A percentile compares a stretch with the other conserved stretches of the same genome.
These are phyloP conservation scores for Fusarium sp. DNA, from an alignment of 2,329 filamentous ascomycete species.

Conservation along the genomic window DNA sequence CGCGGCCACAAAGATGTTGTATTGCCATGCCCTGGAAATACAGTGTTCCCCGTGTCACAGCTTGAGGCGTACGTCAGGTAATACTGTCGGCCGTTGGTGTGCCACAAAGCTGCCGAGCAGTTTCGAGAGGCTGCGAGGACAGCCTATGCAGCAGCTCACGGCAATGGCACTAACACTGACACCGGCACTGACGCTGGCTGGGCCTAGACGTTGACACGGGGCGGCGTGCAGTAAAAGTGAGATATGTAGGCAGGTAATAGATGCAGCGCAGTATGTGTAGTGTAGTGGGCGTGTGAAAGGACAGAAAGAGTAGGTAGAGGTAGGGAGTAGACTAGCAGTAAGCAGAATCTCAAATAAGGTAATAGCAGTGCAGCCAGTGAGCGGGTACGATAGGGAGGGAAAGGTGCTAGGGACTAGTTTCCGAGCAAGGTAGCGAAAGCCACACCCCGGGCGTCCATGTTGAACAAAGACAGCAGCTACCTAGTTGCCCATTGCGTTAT, in stretches of 20 bases:
- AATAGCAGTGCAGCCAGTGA: constrained; percentile 27
- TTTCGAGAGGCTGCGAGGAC: constrained; percentile 44
- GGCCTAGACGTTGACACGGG: constrained; percentile 18
- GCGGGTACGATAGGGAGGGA: constrained; percentile 19
- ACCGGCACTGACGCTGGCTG: constrained; percentile 11
- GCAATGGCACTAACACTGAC: constrained; percentile 32
- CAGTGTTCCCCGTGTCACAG: constrained; percentile 46
- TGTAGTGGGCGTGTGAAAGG: constrained; percentile 27
- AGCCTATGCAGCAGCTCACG: constrained; percentile 40
- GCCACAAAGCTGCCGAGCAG: constrained; percentile 42
- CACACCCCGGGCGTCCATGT: constrained; percentile 30
- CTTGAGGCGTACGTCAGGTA: constrained; percentile 42
- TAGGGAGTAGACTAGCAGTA: constrained; percentile 25
- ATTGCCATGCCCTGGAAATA: constrained; percentile 48
- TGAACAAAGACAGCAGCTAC: constrained; percentile 29
- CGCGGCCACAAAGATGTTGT: constrained; percentile 46
- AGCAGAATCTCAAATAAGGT: constrained; percentile 30
- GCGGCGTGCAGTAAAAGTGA: constrained; percentile 23
- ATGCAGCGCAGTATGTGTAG: constrained; percentile 22
- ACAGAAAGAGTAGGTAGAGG: constrained; percentile 32
- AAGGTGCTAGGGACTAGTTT: constrained; percentile 33
- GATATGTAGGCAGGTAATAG: constrained; percentile 18
- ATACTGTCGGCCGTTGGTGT: constrained; percentile 45
- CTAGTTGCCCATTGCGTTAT: constrained; percentile 39
- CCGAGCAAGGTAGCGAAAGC: constrained; percentile 18